Conservation (phyloP, 176 grass and related monocot species). For the Oryza punctata region DNA sequence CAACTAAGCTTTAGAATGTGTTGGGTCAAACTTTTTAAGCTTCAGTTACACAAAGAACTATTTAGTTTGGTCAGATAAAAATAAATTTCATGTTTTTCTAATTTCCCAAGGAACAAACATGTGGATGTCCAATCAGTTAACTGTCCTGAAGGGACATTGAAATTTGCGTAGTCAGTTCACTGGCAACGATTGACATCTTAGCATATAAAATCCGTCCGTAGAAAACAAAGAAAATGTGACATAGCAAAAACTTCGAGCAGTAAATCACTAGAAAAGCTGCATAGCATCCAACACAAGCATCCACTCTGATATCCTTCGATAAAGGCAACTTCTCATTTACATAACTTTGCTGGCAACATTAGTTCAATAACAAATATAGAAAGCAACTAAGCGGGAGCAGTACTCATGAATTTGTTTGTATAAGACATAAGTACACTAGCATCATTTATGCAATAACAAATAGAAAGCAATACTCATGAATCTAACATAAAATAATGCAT, state of each 20-base stretch:
- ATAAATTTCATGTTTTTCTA: background rate
- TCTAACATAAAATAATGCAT: background rate
- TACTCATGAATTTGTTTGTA: conserved; percentile 28
- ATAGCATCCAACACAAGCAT: conserved; percentile 9
- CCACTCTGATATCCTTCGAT: background rate
- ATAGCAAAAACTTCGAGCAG: background rate
- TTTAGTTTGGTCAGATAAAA: conserved; percentile 12
- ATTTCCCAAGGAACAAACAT: background rate
- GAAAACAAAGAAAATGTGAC: background rate
- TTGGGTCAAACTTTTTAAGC: background rate
- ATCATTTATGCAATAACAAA: conserved; percentile 21
- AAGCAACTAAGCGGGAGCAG: background rate
- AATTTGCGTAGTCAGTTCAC: conserved; percentile 10
- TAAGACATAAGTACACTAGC: background rate
- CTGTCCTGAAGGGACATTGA: background rate
- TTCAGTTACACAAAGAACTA: background rate
- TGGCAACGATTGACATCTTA: conserved; percentile 19
- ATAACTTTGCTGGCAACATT: background rate
- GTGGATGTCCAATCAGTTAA: background rate
- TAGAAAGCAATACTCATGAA: conserved; percentile 18
- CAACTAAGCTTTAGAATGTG: background rate
- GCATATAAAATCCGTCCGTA: background rate
- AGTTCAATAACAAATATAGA: conserved; percentile 25
- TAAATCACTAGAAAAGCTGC: conserved; percentile 16
- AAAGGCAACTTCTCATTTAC: background rate